Evolutionary conservation across 2,329 filamentous ascomycete species (phyloP).

Genomic region (Ophiostoma sp.): DNA sequence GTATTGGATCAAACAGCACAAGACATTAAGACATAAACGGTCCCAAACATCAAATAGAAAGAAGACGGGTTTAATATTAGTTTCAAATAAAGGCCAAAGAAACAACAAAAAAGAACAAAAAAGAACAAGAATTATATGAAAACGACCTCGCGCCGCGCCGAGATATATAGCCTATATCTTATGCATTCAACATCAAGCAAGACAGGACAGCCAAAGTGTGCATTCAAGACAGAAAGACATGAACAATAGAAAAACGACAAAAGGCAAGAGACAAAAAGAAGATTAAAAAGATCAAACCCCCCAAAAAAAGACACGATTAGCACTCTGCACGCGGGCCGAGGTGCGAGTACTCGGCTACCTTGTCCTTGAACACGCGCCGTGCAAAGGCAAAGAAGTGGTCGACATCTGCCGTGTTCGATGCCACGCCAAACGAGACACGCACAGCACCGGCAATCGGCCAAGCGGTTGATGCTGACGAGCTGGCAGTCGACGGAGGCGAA

Average conservation of each 20-base stretch:
- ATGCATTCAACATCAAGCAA: neutral
- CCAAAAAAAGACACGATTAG: neutral
- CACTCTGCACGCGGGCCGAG: constrained; percentile 24
- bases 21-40: too few species aligned
- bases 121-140: neutral
- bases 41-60: neutral
- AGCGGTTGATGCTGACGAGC: constrained; percentile 21
- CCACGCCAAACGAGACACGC: constrained; percentile 39
- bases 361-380: constrained; percentile 34
- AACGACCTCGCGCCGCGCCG: neutral
- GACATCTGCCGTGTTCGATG: constrained; percentile 35
- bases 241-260: neutral
- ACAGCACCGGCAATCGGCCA: constrained; percentile 34
- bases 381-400: constrained; percentile 37
- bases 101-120: neutral
- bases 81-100: neutral
- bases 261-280: neutral
- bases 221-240: too few species aligned
- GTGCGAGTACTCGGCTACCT: constrained; percentile 25
- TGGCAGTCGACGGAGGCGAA: constrained; percentile 26
- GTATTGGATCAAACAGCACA: too few species aligned
- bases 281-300: neutral
- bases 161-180: constrained; percentile 1
- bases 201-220: neutral
- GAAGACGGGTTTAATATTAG: neutral